Conservation (phyloP, 2,329 filamentous ascomycete genomes). For the Colletotrichum zoysiae region DNA sequence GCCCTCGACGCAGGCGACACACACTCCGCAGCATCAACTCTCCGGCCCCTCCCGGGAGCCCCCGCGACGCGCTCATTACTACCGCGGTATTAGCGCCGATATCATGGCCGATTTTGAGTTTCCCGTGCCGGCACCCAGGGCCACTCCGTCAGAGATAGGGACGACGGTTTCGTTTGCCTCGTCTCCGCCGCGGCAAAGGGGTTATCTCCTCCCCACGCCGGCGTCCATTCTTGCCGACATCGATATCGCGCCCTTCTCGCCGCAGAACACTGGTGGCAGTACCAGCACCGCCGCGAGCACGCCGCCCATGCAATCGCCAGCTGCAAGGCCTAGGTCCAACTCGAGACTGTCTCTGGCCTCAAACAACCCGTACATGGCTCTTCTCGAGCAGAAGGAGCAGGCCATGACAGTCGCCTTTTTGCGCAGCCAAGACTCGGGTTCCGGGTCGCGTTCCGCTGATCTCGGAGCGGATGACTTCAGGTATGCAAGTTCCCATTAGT, state of each 20-base stretch:
- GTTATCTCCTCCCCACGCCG: slow-evolving; percentile 33
- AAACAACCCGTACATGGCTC: slow-evolving; percentile 48
- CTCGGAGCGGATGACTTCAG: slow-evolving; percentile 50
- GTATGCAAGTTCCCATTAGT: slow-evolving; percentile 42
- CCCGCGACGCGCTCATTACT: slow-evolving; percentile 22
- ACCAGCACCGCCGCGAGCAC: slow-evolving; percentile 35
- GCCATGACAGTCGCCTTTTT: slow-evolving; percentile 49
- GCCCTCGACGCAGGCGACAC: neutral
- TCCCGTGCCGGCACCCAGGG: neutral
- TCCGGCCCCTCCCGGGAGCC: neutral
- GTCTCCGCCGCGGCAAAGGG: neutral
- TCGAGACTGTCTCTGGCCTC: slow-evolving; percentile 9
- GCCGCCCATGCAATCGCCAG: slow-evolving; percentile 42
- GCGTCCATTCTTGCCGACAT: slow-evolving; percentile 41
- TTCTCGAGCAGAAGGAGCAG: slow-evolving; percentile 50
- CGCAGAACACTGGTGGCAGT: slow-evolving; percentile 24
- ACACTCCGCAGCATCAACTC: neutral
- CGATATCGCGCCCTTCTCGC: slow-evolving; percentile 26
- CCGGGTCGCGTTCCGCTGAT: slow-evolving; percentile 33
- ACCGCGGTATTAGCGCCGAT: slow-evolving; percentile 34
- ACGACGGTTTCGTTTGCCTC: neutral
- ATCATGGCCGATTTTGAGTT: slow-evolving; percentile 40
- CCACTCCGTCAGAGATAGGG: neutral
- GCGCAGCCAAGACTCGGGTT: slow-evolving; percentile 46
- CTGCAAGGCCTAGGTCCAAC: slow-evolving; percentile 21